These are phyloP conservation scores for Leccinum insolens DNA, from an alignment of 1,284 basidiomycete genomes.

Conservation along the genomic window DNA sequence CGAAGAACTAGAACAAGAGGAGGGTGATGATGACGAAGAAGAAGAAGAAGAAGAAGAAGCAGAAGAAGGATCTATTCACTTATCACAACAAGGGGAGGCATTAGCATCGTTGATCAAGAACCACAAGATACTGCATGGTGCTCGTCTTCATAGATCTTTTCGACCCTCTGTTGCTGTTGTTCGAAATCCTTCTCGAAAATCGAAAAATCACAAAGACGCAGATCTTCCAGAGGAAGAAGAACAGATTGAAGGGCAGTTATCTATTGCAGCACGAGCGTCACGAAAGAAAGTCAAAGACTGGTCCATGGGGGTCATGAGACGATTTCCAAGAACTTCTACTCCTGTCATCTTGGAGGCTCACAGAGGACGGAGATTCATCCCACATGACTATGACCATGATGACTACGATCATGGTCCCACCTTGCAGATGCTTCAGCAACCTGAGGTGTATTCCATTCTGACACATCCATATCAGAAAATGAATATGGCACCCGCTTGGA, in stretches of 20 bases:
- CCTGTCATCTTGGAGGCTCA: not conserved
- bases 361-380: not conserved
- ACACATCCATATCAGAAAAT: not conserved
- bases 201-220: not conserved
- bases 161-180: not conserved
- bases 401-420: conserved; percentile 16
- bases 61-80: not conserved
- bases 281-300: not conserved
- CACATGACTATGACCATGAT: conserved; percentile 2
- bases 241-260: not conserved
- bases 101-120: not conserved
- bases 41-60: not conserved
- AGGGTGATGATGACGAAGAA: not conserved
- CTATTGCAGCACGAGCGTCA: not conserved
- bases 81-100: not conserved
- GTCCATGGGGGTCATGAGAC: not conserved
- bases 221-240: not conserved
- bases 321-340: not conserved
- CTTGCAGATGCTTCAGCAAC: conserved; percentile 13
- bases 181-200: not conserved
- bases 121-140: conserved; percentile 7
- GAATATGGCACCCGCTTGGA: conserved; percentile 7
- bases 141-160: not conserved
- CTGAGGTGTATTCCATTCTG: conserved; percentile 7
- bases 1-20: too few species aligned